Base-by-base conservation (phyloP, 176 grass and related monocot genomes). In the Triticum monococcum region DNA sequence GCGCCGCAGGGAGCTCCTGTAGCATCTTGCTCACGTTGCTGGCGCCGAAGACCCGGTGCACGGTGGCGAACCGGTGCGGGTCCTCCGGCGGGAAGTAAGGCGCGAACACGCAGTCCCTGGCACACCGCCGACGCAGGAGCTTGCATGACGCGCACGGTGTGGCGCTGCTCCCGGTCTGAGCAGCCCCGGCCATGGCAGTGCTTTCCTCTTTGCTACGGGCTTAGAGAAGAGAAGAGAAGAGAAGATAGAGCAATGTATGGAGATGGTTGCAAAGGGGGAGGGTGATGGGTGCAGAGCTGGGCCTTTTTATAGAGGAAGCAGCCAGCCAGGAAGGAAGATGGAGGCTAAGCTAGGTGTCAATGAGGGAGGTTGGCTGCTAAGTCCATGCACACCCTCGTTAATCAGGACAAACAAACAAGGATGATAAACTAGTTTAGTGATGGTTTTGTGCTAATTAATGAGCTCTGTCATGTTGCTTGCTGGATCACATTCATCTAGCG, bases 11-110 rank as follows among this genome's bases (percentile, higher is more conserved):
- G 5, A 95, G 83, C 23, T 97, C 95, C 89, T 92, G 67, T 7
- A 98, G 90, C 93, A 98, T 98, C 91, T 93, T 98, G 93, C 93
- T 90, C 54, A 98, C 87, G 61, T 98, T 98, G 93, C 93, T 95
- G 66, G 95, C 93, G 46, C 95, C 93, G 38, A 98, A 98, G 43
- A 98, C 89, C 60, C 85, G 90, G 77, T 98, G 95, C 9, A 98
- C 95, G 12, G 90, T 92, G 41, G 86, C 93, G 35, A 98, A 98
- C 41, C 84, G 87, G 40, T 89, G 91, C 3, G 93, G 93, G 20
- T 95, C 93, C 63, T 97, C 94, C 4, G 92, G 90, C 3, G 90
- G 90, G 82, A 94, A 94, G 85, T 94, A 94, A 9, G 92, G 93
- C 22, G 93, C 90, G 25, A 94, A 94, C 77, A 94, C 90, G 87